These are phyloP conservation scores for Aspergillus avenaceus DNA, from an alignment of 495 filamentous ascomycete species.

Conservation along the genomic window DNA sequence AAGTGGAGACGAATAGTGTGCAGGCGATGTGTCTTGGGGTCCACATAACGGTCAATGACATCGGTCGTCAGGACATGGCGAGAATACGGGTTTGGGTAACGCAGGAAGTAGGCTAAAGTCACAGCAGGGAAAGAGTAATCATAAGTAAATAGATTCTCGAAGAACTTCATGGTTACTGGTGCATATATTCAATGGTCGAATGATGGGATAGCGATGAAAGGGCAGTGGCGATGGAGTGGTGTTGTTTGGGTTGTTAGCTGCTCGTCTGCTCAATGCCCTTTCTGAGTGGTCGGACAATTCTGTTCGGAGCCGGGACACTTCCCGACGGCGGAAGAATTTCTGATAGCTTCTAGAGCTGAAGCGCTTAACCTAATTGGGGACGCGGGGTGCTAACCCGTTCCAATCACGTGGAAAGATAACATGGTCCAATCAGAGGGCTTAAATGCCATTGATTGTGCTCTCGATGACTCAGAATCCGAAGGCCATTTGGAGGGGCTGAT, in stretches of 20 bases:
- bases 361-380: neutral
- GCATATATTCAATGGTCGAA: constrained; percentile 10
- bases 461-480: neutral
- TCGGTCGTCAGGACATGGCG: constrained; percentile 95
- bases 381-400: neutral
- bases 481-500: neutral
- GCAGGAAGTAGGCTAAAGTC: constrained; percentile 96
- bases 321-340: neutral
- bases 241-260: constrained; percentile 1
- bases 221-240: constrained; percentile 4
- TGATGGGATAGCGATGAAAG: constrained; percentile 2
- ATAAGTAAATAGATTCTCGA: constrained; percentile 84
- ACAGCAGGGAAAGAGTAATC: constrained; percentile 89
- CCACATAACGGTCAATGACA: constrained; percentile 83
- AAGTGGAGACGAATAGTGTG: constrained; percentile 88
- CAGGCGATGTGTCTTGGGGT: constrained; percentile 72
- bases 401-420: neutral
- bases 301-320: constrained; percentile 11
- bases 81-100: constrained; percentile 96
- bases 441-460: neutral
- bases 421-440: neutral
- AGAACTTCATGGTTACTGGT: constrained; percentile 72
- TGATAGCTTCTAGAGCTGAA: neutral
- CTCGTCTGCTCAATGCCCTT: constrained; percentile 14
- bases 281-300: constrained; percentile 12